Percentiles rank a stretch among this genome's conserved stretches.
Evolutionary conservation across 129 eudicot species (phyloP).

Genomic region (Helianthus tuberosus): DNA sequence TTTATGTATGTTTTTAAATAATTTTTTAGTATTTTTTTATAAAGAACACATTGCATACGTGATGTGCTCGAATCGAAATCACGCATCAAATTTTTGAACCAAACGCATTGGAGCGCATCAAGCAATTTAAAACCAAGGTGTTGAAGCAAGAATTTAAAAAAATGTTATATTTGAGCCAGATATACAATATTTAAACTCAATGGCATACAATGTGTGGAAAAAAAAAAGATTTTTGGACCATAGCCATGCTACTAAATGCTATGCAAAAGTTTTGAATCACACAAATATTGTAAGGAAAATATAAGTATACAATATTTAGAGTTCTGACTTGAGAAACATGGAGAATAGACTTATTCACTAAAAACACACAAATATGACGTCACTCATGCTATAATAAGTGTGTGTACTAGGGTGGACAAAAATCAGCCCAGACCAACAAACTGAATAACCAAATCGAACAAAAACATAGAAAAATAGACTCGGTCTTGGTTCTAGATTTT

Average conservation of each 20-base stretch:
- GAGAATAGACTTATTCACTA: neutral
- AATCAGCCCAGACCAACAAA: neutral
- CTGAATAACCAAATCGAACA: neutral
- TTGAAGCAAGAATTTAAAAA: no score
- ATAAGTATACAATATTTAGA: slow-evolving; percentile 2
- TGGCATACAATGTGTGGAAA: neutral
- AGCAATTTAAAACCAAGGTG: no score
- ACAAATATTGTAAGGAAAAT: neutral
- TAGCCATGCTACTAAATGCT: slow-evolving; percentile 3
- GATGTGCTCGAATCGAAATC: no score
- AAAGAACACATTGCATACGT: no score
- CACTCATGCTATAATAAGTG: neutral
- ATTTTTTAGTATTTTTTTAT: no score
- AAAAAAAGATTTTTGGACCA: neutral
- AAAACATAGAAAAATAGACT: neutral
- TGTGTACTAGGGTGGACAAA: neutral
- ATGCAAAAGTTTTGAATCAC: slow-evolving; percentile 1
- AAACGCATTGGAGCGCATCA: no score
- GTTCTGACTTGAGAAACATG: neutral
- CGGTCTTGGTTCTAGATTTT: neutral
- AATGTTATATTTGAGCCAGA: neutral
- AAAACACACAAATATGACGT: neutral
- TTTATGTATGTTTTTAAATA: no score
- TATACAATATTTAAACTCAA: neutral
- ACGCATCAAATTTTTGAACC: no score